Conservation (phyloP, 805 yeast species). For the Schwanniomyces sp. region DNA sequence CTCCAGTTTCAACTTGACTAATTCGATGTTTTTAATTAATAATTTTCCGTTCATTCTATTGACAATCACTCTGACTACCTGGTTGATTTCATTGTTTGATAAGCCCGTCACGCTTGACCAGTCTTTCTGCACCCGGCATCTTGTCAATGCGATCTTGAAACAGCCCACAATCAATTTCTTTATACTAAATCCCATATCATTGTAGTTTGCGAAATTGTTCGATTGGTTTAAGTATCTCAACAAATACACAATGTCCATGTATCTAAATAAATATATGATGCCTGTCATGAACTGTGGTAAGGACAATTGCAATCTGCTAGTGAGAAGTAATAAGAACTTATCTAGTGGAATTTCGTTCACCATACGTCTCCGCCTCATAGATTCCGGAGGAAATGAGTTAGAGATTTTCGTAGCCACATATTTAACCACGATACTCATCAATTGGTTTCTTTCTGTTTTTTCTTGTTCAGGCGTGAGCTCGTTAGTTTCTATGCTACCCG, state of each 20-base stretch:
- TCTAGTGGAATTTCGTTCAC: constrained; percentile 37
- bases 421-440: constrained; percentile 43
- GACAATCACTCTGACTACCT: constrained; percentile 34
- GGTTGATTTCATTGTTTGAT: constrained; percentile 32
- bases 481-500: background rate
- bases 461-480: constrained; percentile 19
- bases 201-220: constrained; percentile 43
- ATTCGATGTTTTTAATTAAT: constrained; percentile 35
- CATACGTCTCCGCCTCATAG: constrained; percentile 14
- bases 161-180: constrained; percentile 43
- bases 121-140: constrained; percentile 25
- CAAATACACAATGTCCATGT: constrained; percentile 47
- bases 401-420: constrained; percentile 43
- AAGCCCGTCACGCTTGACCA: constrained; percentile 41
- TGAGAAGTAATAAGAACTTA: constrained; percentile 36
- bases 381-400: constrained; percentile 44
- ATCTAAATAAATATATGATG: constrained; percentile 42
- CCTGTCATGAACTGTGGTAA: constrained; percentile 40
- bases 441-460: constrained; percentile 31
- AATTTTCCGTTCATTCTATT: constrained; percentile 42
- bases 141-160: constrained; percentile 35
- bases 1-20: constrained; percentile 36
- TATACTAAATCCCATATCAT: constrained; percentile 43
- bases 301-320: constrained; percentile 35
- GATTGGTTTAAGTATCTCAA: constrained; percentile 46